phyloP scores from a whole-genome alignment of 805 yeast species.

The Diddensiella caesifluorescens region DNA sequence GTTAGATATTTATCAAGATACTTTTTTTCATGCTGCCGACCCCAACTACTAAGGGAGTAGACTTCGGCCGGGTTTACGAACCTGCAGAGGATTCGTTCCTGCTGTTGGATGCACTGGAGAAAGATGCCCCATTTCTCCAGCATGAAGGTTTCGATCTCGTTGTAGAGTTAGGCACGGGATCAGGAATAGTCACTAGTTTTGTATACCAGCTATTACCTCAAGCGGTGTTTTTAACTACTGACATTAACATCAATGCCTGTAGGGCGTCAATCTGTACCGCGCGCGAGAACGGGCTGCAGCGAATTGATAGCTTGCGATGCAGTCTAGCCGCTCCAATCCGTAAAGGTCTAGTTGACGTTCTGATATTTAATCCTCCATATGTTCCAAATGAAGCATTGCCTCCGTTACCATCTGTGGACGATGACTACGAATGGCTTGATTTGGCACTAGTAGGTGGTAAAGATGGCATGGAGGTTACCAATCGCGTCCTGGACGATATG shows the following conservation, averaged over 20 bases:
- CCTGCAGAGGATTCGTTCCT: conserved; percentile 93
- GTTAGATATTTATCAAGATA: no score
- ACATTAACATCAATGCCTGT: conserved; percentile 77
- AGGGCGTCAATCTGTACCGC: conserved; percentile 45
- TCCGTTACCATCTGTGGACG: conserved; percentile 60
- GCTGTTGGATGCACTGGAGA: conserved; percentile 73
- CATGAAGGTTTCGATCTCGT: conserved; percentile 44
- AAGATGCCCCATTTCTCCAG: conserved; percentile 39
- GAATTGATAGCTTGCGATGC: conserved; percentile 50
- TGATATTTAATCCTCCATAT: conserved; percentile 93
- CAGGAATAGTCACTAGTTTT: conserved; percentile 84
- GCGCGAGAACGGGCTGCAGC: conserved; percentile 24
- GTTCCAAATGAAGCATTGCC: conserved; percentile 59
- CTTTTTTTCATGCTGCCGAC: conserved; percentile 81
- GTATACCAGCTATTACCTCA: conserved; percentile 53
- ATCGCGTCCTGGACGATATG: conserved; percentile 51
- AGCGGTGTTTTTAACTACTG: conserved; percentile 62
- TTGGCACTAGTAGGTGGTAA: conserved; percentile 85
- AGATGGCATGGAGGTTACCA: conserved; percentile 86
- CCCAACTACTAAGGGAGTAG: conserved; percentile 53
- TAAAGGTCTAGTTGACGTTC: conserved; percentile 50
- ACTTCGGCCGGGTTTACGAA: conserved; percentile 77
- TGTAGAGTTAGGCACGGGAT: conserved; percentile 85
- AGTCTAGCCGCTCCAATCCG: conserved; percentile 51
- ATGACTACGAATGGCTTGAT: conserved; percentile 71